Evolutionary conservation across 352 stramenopile genomes (phyloP), one percentile per base, ranked within the genome.

Genomic region (Phytophthora chlamydospora): DNA sequence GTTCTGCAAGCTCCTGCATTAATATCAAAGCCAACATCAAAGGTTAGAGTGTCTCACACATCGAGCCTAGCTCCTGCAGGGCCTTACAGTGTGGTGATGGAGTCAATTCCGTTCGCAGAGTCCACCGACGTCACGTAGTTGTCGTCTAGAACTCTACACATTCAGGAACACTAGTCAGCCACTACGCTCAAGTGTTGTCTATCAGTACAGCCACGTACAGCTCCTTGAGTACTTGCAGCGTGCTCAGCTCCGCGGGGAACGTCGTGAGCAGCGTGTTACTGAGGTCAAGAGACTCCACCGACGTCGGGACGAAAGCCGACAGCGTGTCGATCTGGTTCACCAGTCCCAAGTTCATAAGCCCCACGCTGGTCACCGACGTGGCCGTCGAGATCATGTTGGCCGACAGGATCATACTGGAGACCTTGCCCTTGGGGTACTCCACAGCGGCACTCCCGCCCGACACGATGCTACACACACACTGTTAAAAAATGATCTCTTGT

Each of bases 1-100:
- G 49, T 88, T 68, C 12, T 73, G 76, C 39, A 90, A 63, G 40
- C 76, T 89, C 42, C 60, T 67, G 40, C 2, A 35, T 41, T 36
- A 39, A n/a, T 9, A 41, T 19, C 31, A 55, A n/a, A 9, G 32
- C 21, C 31, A 41, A 21, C 13, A 44, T 8, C 10, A 29, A 33
- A 33, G 14, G 16, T 39, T 9, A 49, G 27, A 41, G 8, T 7
- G 33, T 39, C 12, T 10, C 14, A 4, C 19, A 34, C 21, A 54
- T 1, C 21, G 50, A 24, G 7, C 12, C 31, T 13, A 34, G 27
- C 7, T 42, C 2, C 12, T 29, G 33, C 50, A 16, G 4, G 9
- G 12, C 1, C 57, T 29, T 66, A 73, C 66, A 73, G 32, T 6
- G 35, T 32, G 6, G 41, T 66, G 24, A 73, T 67, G n/a, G 59